A percentile compares a stretch with the other conserved stretches of the same genome.
These are phyloP conservation scores for Myriangium duriaei DNA, from an alignment of 2,329 filamentous ascomycete species.

Conservation along the genomic window DNA sequence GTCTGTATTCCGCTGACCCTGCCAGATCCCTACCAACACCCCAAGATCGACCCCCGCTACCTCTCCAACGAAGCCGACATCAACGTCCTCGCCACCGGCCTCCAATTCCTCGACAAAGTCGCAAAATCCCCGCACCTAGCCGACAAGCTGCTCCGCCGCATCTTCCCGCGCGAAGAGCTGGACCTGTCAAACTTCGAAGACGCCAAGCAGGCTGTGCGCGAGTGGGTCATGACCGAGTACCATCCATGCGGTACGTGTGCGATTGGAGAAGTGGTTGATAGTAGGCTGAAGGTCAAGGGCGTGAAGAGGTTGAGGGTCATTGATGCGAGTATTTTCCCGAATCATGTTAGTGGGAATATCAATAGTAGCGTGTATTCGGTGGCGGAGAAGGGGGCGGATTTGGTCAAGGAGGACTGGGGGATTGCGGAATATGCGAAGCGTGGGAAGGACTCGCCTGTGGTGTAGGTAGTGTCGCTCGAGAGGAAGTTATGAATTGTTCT, in stretches of 20 bases:
- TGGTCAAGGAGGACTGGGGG: constrained; percentile 19
- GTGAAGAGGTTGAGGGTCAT: constrained; percentile 17
- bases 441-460: too few relatives aligned
- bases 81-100: constrained; percentile 17
- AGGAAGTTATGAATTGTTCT: too few relatives aligned
- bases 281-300: constrained; percentile 16
- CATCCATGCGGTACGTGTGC: constrained; percentile 30
- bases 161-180: constrained; percentile 19
- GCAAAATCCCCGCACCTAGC: constrained; percentile 29
- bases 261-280: constrained; percentile 22
- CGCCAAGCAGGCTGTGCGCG: constrained; percentile 16
- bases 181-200: constrained; percentile 17
- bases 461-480: too few relatives aligned
- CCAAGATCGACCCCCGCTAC: constrained; percentile 16
- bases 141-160: constrained; percentile 26
- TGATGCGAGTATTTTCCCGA: constrained; percentile 22
- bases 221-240: constrained; percentile 23
- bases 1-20: neutral
- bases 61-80: constrained; percentile 15
- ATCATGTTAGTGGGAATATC: constrained; percentile 20
- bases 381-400: constrained; percentile 25
- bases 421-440: neutral
- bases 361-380: constrained; percentile 20
- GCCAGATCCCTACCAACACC: constrained; percentile 11
- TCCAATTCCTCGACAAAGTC: constrained; percentile 31